Evolutionary conservation across 2,329 filamentous ascomycete species (phyloP), one percentile per base, ranked within the genome.

Genomic region (Aspergillus uvarum): DNA sequence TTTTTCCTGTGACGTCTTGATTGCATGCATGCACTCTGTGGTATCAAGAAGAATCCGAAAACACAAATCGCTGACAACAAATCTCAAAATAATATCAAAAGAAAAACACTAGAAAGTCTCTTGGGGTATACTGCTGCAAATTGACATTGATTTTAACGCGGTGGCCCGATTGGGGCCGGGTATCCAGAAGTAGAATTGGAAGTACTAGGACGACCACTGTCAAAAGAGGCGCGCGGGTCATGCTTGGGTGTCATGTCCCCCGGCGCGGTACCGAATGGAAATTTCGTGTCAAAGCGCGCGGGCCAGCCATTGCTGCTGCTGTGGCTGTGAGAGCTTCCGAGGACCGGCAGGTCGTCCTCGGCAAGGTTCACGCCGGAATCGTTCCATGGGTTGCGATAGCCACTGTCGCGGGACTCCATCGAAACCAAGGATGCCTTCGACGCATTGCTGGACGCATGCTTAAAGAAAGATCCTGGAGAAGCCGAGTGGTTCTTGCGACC

Each of bases 131-230:
- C 75, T 77, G 76, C 75, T 75, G 73, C 70, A 74, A 77, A 75
- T 72, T 73, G 72, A 72, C 75, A 73, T 74, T 72, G 70, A 72
- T 72, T 87, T 88, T 89, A 94, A 90, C 91, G 91, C 83, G 89
- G 92, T 86, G 90, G 89, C 84, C 90, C 91, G 84, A 92, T 89
- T 68, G 90, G 90, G 83, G 87, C 91, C 85, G 92, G 90, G 90
- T 95, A 95, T 92, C 91, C 91, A 87, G 91, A 94, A 90, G 89
- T 90, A 85, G 92, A 96, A 89, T 96, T 90, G 82, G 92, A 95
- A 82, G 92, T 96, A 74, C 90, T 94, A 77, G 92, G 92, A 75
- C 92, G 90, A 76, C 92, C 92, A 82, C 91, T 95, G 79, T 96
- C 92, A 76, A 90, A 91, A 75, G 92, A 96, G 76, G 88, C 88